Conservation (phyloP, 2,329 filamentous ascomycete species). For the Zarea fungicola region DNA sequence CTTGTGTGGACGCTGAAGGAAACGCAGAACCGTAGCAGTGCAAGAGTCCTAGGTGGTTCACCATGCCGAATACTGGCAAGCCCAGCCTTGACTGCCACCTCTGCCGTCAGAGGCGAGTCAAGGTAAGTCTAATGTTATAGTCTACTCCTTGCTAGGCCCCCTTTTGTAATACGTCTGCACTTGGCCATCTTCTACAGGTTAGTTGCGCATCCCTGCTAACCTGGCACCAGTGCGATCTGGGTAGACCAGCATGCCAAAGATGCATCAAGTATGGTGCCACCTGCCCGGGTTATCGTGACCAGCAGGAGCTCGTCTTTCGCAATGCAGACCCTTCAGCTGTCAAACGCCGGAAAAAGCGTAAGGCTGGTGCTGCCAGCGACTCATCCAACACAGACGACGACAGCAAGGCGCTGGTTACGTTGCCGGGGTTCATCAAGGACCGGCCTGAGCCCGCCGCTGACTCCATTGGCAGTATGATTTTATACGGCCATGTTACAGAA, state of each 20-base stretch:
- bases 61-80: conserved; percentile 37
- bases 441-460: background rate
- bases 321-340: conserved; percentile 23
- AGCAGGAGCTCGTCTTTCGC: conserved; percentile 36
- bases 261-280: conserved; percentile 36
- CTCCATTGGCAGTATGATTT: background rate
- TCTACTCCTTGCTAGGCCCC: background rate
- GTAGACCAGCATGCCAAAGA: conserved; percentile 33
- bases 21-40: no score
- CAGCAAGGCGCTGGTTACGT: background rate
- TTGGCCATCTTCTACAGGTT: no score
- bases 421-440: background rate
- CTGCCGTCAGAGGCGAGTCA: conserved; percentile 35
- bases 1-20: no score
- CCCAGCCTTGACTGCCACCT: conserved; percentile 38
- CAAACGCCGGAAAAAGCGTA: conserved; percentile 23
- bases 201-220: no score
- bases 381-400: background rate
- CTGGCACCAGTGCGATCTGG: conserved; percentile 33
- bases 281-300: conserved; percentile 36
- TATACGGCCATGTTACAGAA: conserved; percentile 22
- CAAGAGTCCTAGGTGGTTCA: no score
- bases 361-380: conserved; percentile 12
- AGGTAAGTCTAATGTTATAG: conserved; percentile 26
- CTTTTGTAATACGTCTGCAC: no score